A percentile compares a stretch with the other conserved stretches of the same genome.
These are phyloP conservation scores for Grosmannia clavigera DNA, from an alignment of 2,329 filamentous ascomycete genomes.

Conservation along the genomic window DNA sequence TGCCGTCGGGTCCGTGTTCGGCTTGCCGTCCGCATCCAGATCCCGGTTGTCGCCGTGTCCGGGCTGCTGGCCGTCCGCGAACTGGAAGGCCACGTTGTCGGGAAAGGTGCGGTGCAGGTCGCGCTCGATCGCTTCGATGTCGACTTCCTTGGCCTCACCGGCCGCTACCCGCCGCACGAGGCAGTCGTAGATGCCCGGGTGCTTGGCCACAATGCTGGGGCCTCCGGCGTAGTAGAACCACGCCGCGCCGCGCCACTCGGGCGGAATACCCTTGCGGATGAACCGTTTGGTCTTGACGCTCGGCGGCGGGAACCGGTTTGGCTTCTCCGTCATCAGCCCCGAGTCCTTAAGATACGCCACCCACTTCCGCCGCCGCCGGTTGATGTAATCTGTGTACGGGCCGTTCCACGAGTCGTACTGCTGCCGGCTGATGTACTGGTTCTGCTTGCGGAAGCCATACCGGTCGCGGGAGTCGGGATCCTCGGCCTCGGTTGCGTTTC, in stretches of 20 bases:
- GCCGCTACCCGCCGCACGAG: slow-evolving; percentile 41
- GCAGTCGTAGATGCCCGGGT: slow-evolving; percentile 64
- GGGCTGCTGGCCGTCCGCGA: slow-evolving; percentile 14
- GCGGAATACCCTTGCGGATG: slow-evolving; percentile 83
- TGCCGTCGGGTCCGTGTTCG: slow-evolving; percentile 10
- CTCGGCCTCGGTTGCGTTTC: slow-evolving; percentile 25
- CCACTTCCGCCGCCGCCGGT: slow-evolving; percentile 73
- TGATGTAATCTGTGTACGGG: slow-evolving; percentile 62
- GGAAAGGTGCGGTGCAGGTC: slow-evolving; percentile 91
- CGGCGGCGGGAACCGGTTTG: slow-evolving; percentile 66
- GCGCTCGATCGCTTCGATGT: slow-evolving; percentile 83
- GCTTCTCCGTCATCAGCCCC: slow-evolving; percentile 57
- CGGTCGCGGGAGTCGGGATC: slow-evolving; percentile 53
- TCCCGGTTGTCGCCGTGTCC: slow-evolving; percentile 13
- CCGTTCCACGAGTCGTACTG: slow-evolving; percentile 75
- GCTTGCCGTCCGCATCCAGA: background rate
- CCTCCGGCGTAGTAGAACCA: slow-evolving; percentile 97
- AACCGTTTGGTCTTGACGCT: slow-evolving; percentile 80
- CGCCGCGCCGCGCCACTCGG: slow-evolving; percentile 85
- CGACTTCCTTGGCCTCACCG: slow-evolving; percentile 50
- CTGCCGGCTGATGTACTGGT: slow-evolving; percentile 61
- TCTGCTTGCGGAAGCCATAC: slow-evolving; percentile 86
- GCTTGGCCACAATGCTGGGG: slow-evolving; percentile 61
- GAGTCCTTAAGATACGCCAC: slow-evolving; percentile 62
- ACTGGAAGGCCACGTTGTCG: slow-evolving; percentile 81